Conservation (phyloP, 2,329 filamentous ascomycete genomes). For the Fusarium stilboides region DNA sequence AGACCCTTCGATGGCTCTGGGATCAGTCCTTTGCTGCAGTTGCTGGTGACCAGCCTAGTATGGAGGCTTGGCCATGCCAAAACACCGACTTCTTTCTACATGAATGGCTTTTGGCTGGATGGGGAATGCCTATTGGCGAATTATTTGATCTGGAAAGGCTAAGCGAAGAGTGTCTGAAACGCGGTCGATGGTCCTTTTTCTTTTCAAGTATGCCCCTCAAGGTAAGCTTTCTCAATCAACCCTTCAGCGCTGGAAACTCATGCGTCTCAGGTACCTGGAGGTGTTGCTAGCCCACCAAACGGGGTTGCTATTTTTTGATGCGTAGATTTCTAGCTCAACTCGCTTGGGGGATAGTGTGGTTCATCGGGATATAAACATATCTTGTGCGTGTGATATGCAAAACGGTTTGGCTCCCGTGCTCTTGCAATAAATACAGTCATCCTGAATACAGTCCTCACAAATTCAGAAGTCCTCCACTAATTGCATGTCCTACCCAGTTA, state of each 20-base stretch:
- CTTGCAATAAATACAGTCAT: no score
- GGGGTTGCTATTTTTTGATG: constrained; percentile 26
- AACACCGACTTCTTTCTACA: constrained; percentile 55
- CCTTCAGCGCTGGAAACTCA: rapidly evolving
- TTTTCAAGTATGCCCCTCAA: constrained; percentile 48
- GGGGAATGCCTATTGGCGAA: constrained; percentile 67
- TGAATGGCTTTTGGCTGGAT: constrained; percentile 64
- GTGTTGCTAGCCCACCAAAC: constrained; percentile 33
- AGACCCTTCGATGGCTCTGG: constrained; percentile 71
- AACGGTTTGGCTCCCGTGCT: no score
- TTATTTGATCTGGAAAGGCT: constrained; percentile 63
- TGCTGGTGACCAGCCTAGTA: constrained; percentile 67
- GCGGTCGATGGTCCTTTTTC: constrained; percentile 58
- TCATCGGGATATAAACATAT: no score
- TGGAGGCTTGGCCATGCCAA: constrained; percentile 65
- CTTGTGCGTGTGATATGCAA: no score
- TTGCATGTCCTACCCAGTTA: not conserved
- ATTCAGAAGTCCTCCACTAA: not conserved
- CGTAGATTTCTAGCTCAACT: no score
- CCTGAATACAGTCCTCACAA: no score
- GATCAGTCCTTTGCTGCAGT: constrained; percentile 69
- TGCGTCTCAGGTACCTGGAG: constrained; percentile 20
- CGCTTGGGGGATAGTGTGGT: no score
- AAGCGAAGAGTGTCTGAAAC: constrained; percentile 52
- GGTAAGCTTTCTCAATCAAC: not conserved